phyloP scores from a whole-genome alignment of 1,284 basidiomycete species.

The Paramarasmius palmivorus region DNA sequence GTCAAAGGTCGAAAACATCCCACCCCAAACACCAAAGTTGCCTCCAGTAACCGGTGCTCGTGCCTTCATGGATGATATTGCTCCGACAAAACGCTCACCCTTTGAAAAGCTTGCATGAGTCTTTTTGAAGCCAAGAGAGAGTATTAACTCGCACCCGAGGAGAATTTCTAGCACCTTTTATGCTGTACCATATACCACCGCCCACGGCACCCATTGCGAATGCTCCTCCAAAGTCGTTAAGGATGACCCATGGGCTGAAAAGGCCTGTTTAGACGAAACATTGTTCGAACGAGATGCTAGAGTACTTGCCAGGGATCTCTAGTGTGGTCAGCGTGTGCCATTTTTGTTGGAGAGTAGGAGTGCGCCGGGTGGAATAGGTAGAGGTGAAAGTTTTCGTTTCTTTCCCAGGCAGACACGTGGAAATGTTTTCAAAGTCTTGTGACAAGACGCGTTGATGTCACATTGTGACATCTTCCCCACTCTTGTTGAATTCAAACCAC shows the following conservation, averaged over 20 bases:
- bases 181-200: conserved; percentile 98
- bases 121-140: not conserved
- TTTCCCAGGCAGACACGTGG: conserved; percentile 9
- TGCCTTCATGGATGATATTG: conserved; percentile 96
- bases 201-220: conserved; percentile 96
- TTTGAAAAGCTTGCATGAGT: conserved; percentile 26
- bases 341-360: conserved; percentile 28
- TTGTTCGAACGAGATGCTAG: not conserved
- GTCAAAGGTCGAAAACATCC: conserved; percentile 96
- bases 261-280: conserved; percentile 4
- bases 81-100: conserved; percentile 94
- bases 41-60: conserved; percentile 97
- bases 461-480: not conserved
- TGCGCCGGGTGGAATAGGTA: not conserved
- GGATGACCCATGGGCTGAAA: conserved; percentile 95
- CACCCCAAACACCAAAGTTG: conserved; percentile 98
- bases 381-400: conserved; percentile 11
- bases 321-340: conserved; percentile 90
- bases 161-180: conserved; percentile 97
- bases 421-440: conserved; percentile 15
- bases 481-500: conserved; percentile 7
- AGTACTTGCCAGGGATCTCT: conserved; percentile 83
- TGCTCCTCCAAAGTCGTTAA: conserved; percentile 98
- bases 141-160: conserved; percentile 68
- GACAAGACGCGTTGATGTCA: conserved; percentile 1